Conservation (phyloP, 2,329 filamentous ascomycete species). For the Aspergillus ustus region DNA sequence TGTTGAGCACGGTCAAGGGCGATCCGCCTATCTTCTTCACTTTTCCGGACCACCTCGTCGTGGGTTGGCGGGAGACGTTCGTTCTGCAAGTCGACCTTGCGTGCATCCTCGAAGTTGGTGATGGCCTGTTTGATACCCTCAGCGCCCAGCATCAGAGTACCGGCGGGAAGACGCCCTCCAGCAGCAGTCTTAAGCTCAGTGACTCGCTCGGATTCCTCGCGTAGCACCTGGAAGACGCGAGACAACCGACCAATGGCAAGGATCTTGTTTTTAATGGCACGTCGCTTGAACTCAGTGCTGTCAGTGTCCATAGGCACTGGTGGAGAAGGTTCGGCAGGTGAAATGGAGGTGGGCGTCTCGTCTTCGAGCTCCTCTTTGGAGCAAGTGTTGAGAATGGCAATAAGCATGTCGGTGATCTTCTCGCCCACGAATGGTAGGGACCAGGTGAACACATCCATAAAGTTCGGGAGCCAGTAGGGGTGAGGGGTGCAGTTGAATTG, state of each 20-base stretch:
- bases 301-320: constrained; percentile 75
- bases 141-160: constrained; percentile 95
- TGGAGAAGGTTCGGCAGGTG: constrained; percentile 76
- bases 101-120: constrained; percentile 92
- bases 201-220: constrained; percentile 95
- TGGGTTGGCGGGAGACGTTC: constrained; percentile 90
- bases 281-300: constrained; percentile 89
- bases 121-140: constrained; percentile 99
- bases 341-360: constrained; percentile 75
- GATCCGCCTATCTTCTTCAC: constrained; percentile 77
- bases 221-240: constrained; percentile 95
- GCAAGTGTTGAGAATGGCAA: constrained; percentile 96
- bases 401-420: constrained; percentile 99
- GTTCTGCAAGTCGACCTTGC: constrained; percentile 96
- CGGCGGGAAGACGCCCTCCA: constrained; percentile 87
- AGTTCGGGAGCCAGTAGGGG: constrained; percentile 99
- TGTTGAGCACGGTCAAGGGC: constrained; percentile 84
- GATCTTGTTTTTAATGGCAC: constrained; percentile 99
- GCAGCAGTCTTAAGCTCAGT: constrained; percentile 97
- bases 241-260: constrained; percentile 94
- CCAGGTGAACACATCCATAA: constrained; percentile 99
- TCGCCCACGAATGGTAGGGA: constrained; percentile 97
- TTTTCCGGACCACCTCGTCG: constrained; percentile 85
- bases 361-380: constrained; percentile 98
- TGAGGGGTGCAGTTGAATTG: constrained; percentile 99